These are phyloP conservation scores for Magnolia officinalis DNA, from an alignment of 164 flowering plant genomes.

Conservation along the genomic window DNA sequence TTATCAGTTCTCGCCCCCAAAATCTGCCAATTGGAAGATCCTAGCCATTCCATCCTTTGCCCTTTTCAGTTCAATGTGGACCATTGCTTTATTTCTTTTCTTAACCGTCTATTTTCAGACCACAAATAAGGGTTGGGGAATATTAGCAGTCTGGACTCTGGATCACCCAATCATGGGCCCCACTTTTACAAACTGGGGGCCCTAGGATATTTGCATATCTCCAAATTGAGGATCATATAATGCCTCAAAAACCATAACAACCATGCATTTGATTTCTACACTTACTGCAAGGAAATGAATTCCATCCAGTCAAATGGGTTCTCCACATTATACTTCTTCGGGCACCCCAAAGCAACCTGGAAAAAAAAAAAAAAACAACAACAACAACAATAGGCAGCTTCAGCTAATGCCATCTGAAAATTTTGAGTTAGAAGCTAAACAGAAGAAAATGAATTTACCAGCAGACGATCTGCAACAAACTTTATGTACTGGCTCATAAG, in stretches of 20 bases:
- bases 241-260: neutral
- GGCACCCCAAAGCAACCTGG: conserved; percentile 59
- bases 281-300: conserved; percentile 79
- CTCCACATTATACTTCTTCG: conserved; percentile 54
- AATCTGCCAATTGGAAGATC: too few species aligned
- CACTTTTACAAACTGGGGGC: neutral
- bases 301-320: conserved; percentile 98
- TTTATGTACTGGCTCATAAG: conserved; percentile 84
- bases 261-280: conserved; percentile 5
- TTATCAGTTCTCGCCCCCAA: too few species aligned
- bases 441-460: conserved; percentile 35
- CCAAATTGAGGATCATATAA: neutral
- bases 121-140: too few species aligned
- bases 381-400: neutral
- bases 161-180: neutral
- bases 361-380: conserved; percentile 16
- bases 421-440: conserved; percentile 6
- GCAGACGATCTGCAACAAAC: conserved; percentile 79
- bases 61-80: too few species aligned
- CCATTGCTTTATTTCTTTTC: too few species aligned
- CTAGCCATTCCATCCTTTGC: too few species aligned
- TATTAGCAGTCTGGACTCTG: too few species aligned
- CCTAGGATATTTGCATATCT: neutral
- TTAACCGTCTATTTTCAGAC: too few species aligned
- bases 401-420: neutral